Conservation (phyloP, 176 grass and related monocot species). For the Musa itinerans region DNA sequence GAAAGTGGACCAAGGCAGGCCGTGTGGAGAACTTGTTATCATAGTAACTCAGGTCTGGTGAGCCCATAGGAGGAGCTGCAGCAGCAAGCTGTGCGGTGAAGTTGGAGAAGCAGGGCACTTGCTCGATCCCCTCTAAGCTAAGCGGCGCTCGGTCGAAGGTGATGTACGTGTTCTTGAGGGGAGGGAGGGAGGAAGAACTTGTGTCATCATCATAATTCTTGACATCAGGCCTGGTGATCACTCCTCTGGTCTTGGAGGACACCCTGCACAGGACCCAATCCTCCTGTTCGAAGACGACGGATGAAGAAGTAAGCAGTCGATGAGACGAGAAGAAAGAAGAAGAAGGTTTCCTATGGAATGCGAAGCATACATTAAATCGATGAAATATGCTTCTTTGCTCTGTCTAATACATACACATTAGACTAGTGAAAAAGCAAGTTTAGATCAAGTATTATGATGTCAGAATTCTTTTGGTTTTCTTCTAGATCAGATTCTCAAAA, state of each 20-base stretch:
- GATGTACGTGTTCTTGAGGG: constrained; percentile 10
- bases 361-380: not conserved
- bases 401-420: no score
- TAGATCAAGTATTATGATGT: no score
- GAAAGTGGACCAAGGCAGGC: constrained; percentile 17
- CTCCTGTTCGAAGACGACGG: constrained; percentile 19
- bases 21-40: constrained; percentile 4
- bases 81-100: not conserved
- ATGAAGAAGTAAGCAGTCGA: not conserved
- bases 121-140: constrained; percentile 23
- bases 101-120: constrained; percentile 30
- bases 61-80: constrained; percentile 3
- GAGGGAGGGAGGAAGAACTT: constrained; percentile 15
- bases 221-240: not conserved
- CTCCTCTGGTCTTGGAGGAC: constrained; percentile 24
- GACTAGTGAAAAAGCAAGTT: not conserved
- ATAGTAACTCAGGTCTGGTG: not conserved
- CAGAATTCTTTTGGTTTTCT: no score
- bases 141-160: constrained; percentile 17
- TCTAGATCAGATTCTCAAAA: no score
- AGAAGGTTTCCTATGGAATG: not conserved
- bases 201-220: constrained; percentile 19
- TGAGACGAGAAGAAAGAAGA: not conserved
- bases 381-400: no score
- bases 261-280: constrained; percentile 46